Evolutionary conservation across 2,329 filamentous ascomycete species (phyloP), one percentile per base, ranked within the genome.

Genomic region (Scolecobasidium constrictum): DNA sequence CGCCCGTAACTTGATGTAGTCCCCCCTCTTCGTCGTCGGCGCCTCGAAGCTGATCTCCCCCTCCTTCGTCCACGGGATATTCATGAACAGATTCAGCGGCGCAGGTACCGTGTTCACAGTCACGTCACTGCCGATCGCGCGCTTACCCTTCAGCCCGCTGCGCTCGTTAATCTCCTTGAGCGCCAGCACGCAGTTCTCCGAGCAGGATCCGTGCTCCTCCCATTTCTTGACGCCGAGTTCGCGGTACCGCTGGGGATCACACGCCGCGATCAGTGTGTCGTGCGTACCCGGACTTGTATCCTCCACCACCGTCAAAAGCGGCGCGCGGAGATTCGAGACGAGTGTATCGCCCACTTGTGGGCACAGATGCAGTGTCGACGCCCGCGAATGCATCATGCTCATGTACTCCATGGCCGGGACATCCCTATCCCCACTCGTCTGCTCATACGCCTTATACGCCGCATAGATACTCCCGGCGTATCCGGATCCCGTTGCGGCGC

Each of bases 401-500:
- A 61, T 58, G 50, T 52, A 59, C 43, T 60, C 56, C 16, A 47
- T 47, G 4, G 21, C 26, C n/a, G 45, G 45, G 9, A 16, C 13
- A 23, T 16, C 22, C 4, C 12, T 35, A 19, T 21, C 28, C 11
- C 36, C 28, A 16, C 40, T 20, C n/a, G 34, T 38, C 7, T 56
- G 54, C 34, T 62, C 61, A 53, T 64, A 71, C 5, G 67, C 67
- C n/a, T 54, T 61, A 54, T 71, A 71, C 38, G 62, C 67, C 6
- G 67, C 67, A 43, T 69, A 70, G 2, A 69, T 54, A 2, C 64
- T 64, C 35, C 62, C 61, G n/a, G 64, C 61, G 28, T 67, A 67
- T 15, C 68, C 67, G 13, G 61, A 65, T 6, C 68, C 68, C 1
- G 64, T 66, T 35, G 67, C 57, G 36, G 60, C 67, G 38, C 61